Evolutionary conservation across 495 filamentous ascomycete species (phyloP).

Genomic region (Hamigera avellanea): DNA sequence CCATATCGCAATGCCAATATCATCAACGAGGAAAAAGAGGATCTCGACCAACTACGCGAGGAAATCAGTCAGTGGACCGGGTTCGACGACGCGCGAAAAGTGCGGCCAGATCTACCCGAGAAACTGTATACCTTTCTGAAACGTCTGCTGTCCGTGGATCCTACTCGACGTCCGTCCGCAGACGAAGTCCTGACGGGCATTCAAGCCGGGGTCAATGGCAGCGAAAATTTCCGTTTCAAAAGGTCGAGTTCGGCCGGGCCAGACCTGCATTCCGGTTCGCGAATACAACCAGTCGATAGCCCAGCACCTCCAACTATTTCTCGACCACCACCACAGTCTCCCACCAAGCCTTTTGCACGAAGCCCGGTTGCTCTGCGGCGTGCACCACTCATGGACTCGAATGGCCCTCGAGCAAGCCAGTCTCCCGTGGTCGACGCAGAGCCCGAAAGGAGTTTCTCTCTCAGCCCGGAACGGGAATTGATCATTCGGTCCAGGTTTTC

Average conservation of each 20-base stretch:
- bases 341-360: conserved; percentile 16
- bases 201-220: conserved; percentile 53
- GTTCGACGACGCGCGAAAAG: conserved; percentile 61
- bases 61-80: conserved; percentile 85
- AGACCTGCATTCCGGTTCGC: conserved; percentile 42
- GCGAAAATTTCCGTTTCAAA: conserved; percentile 39
- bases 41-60: conserved; percentile 74
- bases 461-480: conserved; percentile 25
- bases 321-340: conserved; percentile 17
- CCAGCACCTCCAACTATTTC: conserved; percentile 15
- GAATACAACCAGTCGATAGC: conserved; percentile 47
- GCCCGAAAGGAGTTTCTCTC: conserved; percentile 10
- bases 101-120: conserved; percentile 73
- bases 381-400: conserved; percentile 21
- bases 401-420: conserved; percentile 9
- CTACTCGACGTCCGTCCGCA: conserved; percentile 67
- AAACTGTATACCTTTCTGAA: conserved; percentile 78
- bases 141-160: conserved; percentile 66
- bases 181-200: conserved; percentile 79
- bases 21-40: conserved; percentile 79
- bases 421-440: conserved; percentile 8
- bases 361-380: conserved; percentile 16
- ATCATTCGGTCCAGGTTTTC: conserved; percentile 25
- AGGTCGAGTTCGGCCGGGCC: conserved; percentile 32
- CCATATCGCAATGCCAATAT: conserved; percentile 77